Evolutionary conservation across 1,139 yeast genomes (phyloP), one percentile per base, ranked within the genome.

Genomic region (Debaryomyces robertsiae): DNA sequence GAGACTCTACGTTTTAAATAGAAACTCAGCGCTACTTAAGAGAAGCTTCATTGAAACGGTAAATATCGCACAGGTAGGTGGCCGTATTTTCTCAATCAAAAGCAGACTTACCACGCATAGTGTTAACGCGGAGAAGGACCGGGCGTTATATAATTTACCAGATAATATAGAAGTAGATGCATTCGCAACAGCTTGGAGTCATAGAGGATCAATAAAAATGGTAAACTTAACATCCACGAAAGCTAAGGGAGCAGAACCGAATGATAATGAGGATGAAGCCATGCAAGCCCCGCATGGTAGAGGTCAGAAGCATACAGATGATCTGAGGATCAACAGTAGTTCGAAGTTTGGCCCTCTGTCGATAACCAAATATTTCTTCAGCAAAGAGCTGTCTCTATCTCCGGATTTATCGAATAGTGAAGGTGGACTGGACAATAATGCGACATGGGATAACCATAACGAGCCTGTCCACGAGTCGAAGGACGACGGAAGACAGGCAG

Each of bases 281-380:
- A 23, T 16, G 4, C 30, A 17, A 13, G n/a, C 29, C 9, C 16
- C 14, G 25, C 10, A 13, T 3, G 18, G 13, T 9, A 16, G 13
- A 9, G 25, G 25, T 16, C 36, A 15, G 7, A 33, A 33, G 36
- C n/a, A 17, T 15, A 30, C 33, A 17, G 40, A 37, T 9, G 40
- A 37, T 6, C 10, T 18, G 17, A 36, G 16, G 10, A 27, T 24
- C 3, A 25, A 13, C 22, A 33, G 15, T 14, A 37, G 24, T 22
- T 18, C 24, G 3, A 28, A 27, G 14, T 30, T 27, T 38, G 30
- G 37, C 31, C 46, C 47, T 9, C 39, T 59, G 36, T 53, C 60
- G 4, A 55, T 56, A 10, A 55, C 61, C 3, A 52, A 50, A 32
- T 50, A 54, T 30, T 45, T 57, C 9, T 52, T 48, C 37, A 48